Evolutionary conservation across 192 early-diverging fungal genomes (phyloP), one percentile per base, ranked within the genome.

Genomic region (Funneliformis mosseae): DNA sequence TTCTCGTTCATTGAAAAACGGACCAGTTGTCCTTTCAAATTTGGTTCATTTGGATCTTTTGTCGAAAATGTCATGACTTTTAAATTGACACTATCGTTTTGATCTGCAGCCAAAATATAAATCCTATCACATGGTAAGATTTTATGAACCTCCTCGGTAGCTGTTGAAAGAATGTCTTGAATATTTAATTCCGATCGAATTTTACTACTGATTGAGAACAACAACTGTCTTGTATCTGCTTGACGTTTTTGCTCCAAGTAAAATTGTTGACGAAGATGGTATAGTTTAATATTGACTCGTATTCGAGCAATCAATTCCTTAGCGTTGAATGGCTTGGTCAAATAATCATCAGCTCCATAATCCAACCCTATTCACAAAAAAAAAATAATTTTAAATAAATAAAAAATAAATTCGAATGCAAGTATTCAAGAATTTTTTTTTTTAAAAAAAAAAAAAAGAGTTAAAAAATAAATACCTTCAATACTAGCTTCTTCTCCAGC

Each of bases 291-390:
- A 21, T 89, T 88, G 0, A 88, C 85, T 0, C 86, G 81, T 8
- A 91, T 88, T 59, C 90, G 87, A 4, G 89, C 86, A 21, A 91
- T 78, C 21, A 92, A 80, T 61, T 92, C 91, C 46, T 85, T 82
- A 21, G 84, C 80, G 12, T 78, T 83, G 43, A 89, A 88, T 1
- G 87, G 85, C 60, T 87, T 88, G 27, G 83, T 87, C 12, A 92
- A 75, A 80, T 88, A 91, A 28, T 92, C 91, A 79, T 92, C 91
- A 0, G 91, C 91, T n/a, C 91, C 91, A 3, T 82, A 79, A 39
- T 87, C 82, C 25, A 92, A 50, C 0, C 89, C 76, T 77, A 42
- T 43, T 33, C 14, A 21, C 25, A 16, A 6, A 55, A 55, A 6
- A 21, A 18, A 21, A 55, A n/a, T n/a, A n/a, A n/a, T n/a, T n/a